Conservation (phyloP, 257 asterid species). For the Solanum chiquidenum region DNA sequence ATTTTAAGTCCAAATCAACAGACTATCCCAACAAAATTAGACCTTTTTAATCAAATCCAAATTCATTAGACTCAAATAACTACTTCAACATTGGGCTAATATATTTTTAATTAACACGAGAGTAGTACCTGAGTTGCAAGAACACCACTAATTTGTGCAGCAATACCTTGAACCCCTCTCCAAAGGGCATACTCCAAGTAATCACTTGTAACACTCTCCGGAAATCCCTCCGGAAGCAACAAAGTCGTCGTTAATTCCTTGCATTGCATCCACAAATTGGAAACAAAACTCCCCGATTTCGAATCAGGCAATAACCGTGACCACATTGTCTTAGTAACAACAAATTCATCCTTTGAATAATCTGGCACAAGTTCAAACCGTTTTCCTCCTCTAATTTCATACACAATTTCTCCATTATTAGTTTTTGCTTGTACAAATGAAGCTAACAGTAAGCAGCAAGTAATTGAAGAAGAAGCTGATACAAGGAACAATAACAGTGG, state of each 20-base stretch:
- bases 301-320: slow-evolving; percentile 28
- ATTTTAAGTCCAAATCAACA: not conserved
- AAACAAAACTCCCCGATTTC: slow-evolving; percentile 10
- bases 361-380: slow-evolving; percentile 55
- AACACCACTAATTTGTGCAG: slow-evolving; percentile 91
- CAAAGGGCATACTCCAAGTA: slow-evolving; percentile 91
- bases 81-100: not conserved
- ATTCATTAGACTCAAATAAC: not conserved
- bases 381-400: slow-evolving; percentile 75
- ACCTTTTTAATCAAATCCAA: not conserved
- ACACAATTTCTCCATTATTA: slow-evolving; percentile 17
- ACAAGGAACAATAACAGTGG: slow-evolving; percentile 11
- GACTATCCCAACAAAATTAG: not conserved
- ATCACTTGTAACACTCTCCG: slow-evolving; percentile 86
- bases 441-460: slow-evolving; percentile 24
- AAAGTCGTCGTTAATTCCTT: slow-evolving; percentile 36
- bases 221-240: slow-evolving; percentile 88
- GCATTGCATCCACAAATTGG: slow-evolving; percentile 56
- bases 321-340: slow-evolving; percentile 31
- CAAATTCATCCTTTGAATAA: slow-evolving; percentile 57
- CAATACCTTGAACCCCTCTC: slow-evolving; percentile 98
- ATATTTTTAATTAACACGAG: not conserved
- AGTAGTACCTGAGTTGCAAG: slow-evolving; percentile 82
- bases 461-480: slow-evolving; percentile 27
- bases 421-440: slow-evolving; percentile 54